A percentile compares a stretch with the other conserved stretches of the same genome.
Conservation (phyloP, 1,284 basidiomycete genomes). For the Boletus sp. region DNA sequence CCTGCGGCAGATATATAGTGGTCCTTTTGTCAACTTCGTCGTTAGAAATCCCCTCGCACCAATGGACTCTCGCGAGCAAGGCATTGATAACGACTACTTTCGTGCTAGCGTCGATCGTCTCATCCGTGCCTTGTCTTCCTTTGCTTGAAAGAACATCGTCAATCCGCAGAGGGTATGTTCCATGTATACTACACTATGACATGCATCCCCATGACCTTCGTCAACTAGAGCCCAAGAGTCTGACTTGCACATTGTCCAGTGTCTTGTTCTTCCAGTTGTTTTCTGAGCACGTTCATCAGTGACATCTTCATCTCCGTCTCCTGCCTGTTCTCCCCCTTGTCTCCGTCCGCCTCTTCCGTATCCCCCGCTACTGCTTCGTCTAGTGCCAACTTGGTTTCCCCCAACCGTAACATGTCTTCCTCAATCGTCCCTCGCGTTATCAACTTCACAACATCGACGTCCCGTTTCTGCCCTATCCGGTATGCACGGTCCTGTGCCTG, state of each 20-base stretch:
- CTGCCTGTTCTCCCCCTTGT: constrained; percentile 56
- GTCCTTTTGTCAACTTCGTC: constrained; percentile 91
- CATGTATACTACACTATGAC: constrained; percentile 24
- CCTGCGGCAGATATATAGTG: constrained; percentile 86
- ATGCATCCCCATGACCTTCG: constrained; percentile 8
- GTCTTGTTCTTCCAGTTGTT: constrained; percentile 49
- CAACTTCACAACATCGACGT: constrained; percentile 92
- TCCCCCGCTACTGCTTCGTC: constrained; percentile 91
- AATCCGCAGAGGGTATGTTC: constrained; percentile 21
- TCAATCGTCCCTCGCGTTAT: constrained; percentile 92
- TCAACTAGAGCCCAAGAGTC: constrained; percentile 4
- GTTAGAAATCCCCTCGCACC: constrained; percentile 85
- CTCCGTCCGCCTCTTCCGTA: constrained; percentile 47
- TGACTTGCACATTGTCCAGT: constrained; percentile 10
- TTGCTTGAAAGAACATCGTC: constrained; percentile 36
- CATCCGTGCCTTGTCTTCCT: constrained; percentile 63
- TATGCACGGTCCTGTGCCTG: constrained; percentile 98
- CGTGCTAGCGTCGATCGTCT: constrained; percentile 78
- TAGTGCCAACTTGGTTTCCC: constrained; percentile 84
- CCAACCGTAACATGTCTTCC: constrained; percentile 91
- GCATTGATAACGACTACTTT: constrained; percentile 91
- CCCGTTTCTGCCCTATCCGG: constrained; percentile 92
- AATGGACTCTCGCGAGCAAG: constrained; percentile 77
- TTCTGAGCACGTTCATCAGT: constrained; percentile 73
- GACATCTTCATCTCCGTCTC: constrained; percentile 81